A percentile compares a stretch with the other conserved stretches of the same genome.
phyloP scores from a whole-genome alignment of 257 asterid genomes.

The Petunia axillaris region DNA sequence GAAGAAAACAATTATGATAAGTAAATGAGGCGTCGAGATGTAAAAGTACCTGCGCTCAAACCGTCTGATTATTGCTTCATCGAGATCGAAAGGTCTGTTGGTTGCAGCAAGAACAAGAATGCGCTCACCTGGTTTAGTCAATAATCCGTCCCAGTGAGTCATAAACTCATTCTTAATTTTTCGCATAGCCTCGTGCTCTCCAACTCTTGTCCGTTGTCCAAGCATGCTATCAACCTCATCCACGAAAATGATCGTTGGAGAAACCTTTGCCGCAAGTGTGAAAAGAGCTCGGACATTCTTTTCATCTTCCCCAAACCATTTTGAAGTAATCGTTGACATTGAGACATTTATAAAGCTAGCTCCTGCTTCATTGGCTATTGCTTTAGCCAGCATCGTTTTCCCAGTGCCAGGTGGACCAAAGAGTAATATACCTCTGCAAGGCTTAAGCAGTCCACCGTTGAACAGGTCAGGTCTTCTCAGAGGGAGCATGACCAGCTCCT shows the following conservation, averaged over 20 bases:
- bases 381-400: constrained; percentile 99
- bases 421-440: constrained; percentile 95
- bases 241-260: constrained; percentile 92
- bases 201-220: constrained; percentile 92
- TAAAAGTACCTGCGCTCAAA: constrained; percentile 86
- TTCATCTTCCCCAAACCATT: constrained; percentile 99
- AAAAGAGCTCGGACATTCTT: constrained; percentile 96
- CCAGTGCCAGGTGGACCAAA: constrained; percentile 99
- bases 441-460: constrained; percentile 94
- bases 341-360: constrained; percentile 98
- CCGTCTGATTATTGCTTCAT: constrained; percentile 96
- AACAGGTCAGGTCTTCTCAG: constrained; percentile 95
- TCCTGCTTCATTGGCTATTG: constrained; percentile 96
- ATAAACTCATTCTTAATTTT: constrained; percentile 94
- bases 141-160: constrained; percentile 96
- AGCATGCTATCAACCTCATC: constrained; percentile 99
- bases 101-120: constrained; percentile 99
- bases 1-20: not conserved
- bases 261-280: constrained; percentile 93
- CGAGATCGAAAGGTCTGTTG: constrained; percentile 97
- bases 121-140: constrained; percentile 87
- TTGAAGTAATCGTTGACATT: constrained; percentile 96
- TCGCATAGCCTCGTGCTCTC: constrained; percentile 98
- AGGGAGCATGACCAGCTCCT: constrained; percentile 99
- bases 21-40: constrained; percentile 14